Evolutionary conservation across 2,329 filamentous ascomycete species (phyloP).

Genomic region (Aureobasidium sp.): DNA sequence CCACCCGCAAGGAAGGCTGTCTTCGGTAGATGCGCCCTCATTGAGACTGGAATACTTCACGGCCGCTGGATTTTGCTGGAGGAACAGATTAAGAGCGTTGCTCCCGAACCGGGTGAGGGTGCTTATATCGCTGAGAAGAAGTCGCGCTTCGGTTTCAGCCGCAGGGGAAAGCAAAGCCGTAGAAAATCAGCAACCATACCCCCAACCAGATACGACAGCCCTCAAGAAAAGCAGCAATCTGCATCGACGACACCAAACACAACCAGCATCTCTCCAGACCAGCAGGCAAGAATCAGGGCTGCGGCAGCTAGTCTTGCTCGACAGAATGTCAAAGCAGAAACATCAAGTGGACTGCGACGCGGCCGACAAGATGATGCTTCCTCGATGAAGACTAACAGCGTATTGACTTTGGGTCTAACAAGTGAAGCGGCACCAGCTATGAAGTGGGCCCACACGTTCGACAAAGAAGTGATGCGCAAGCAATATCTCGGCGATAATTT

Average conservation of each 20-base stretch:
- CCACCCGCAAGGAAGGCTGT: constrained; percentile 77
- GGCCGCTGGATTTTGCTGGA: constrained; percentile 92
- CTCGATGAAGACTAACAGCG: constrained; percentile 72
- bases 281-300: constrained; percentile 86
- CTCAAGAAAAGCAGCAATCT: constrained; percentile 28
- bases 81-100: constrained; percentile 90
- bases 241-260: constrained; percentile 57
- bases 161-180: constrained; percentile 61
- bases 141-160: constrained; percentile 73
- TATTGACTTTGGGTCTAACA: constrained; percentile 80
- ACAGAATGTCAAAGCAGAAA: constrained; percentile 50
- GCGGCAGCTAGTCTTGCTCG: constrained; percentile 78
- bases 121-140: constrained; percentile 96
- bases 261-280: constrained; percentile 77
- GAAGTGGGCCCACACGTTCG: constrained; percentile 95
- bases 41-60: constrained; percentile 75
- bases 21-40: constrained; percentile 85
- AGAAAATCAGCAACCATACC: constrained; percentile 53
- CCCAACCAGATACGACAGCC: constrained; percentile 27
- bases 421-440: constrained; percentile 85
- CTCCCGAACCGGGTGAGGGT: constrained; percentile 71
- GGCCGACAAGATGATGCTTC: constrained; percentile 45
- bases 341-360: constrained; percentile 45
- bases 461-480: constrained; percentile 76
- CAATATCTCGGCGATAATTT: constrained; percentile 72